Evolutionary conservation across 495 filamentous ascomycete genomes (phyloP).

Genomic region (Bryoglossum gracile): DNA sequence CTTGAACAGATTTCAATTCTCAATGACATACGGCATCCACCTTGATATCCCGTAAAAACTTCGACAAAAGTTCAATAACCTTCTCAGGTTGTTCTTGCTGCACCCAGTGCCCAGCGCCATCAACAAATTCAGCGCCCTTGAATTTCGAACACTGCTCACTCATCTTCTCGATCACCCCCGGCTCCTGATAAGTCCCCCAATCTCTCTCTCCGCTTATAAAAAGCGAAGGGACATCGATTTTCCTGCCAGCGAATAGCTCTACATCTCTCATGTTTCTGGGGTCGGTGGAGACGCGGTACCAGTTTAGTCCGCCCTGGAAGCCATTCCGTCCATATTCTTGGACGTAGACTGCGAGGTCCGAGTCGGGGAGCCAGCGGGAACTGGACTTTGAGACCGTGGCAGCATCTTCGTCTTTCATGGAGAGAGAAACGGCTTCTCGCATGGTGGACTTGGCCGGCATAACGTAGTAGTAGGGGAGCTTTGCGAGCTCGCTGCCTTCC

Average conservation of each 20-base stretch:
- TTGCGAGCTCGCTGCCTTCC: slow-evolving; percentile 46
- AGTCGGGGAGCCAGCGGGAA: slow-evolving; percentile 44
- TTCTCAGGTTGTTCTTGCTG: slow-evolving; percentile 56
- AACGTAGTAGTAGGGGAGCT: slow-evolving; percentile 62
- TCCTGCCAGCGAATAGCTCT: slow-evolving; percentile 52
- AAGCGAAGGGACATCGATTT: slow-evolving; percentile 52
- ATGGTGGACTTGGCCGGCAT: slow-evolving; percentile 54
- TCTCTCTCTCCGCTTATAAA: slow-evolving; percentile 55
- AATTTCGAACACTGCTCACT: slow-evolving; percentile 44
- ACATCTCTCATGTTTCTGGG: slow-evolving; percentile 42
- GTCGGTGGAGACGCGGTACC: slow-evolving; percentile 56
- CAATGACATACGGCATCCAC: slow-evolving; percentile 2
- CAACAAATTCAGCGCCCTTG: slow-evolving; percentile 41
- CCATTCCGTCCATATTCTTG: slow-evolving; percentile 56
- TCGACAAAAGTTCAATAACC: slow-evolving; percentile 43
- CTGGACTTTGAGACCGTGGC: slow-evolving; percentile 16
- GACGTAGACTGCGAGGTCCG: slow-evolving; percentile 53
- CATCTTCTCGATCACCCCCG: slow-evolving; percentile 54
- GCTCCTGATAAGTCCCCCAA: slow-evolving; percentile 63
- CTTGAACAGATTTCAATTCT: too few relatives aligned
- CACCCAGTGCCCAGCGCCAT: slow-evolving; percentile 60
- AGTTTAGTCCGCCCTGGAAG: slow-evolving; percentile 64
- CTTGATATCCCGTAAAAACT: slow-evolving; percentile 31
- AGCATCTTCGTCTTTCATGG: slow-evolving; percentile 45
- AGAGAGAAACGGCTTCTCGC: slow-evolving; percentile 43